Conservation (phyloP, 768 basidiomycete species). For the Panaeolus papilionaceus region DNA sequence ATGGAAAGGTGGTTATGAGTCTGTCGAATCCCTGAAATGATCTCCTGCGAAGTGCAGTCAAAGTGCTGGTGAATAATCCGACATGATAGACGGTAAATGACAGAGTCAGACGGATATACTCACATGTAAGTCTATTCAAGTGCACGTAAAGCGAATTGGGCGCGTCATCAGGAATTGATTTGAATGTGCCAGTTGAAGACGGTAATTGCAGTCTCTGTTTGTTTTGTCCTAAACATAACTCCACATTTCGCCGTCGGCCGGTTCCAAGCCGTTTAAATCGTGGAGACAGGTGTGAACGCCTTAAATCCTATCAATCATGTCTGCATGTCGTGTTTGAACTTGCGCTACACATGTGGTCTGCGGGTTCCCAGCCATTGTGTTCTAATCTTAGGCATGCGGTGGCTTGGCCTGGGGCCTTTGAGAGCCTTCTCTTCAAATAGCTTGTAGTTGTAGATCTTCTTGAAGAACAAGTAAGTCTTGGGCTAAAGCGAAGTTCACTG, state of each 20-base stretch:
- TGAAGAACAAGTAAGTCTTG: background rate
- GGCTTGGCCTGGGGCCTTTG: background rate
- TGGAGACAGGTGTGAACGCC: background rate
- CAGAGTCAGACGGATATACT: too few species aligned
- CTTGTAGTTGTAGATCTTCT: background rate
- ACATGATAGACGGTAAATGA: too few species aligned
- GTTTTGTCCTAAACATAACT: background rate
- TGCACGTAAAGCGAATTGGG: too few species aligned
- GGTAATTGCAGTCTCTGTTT: background rate
- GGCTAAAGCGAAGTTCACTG: background rate
- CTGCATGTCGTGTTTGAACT: background rate
- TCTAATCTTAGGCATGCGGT: background rate
- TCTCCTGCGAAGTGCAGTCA: background rate
- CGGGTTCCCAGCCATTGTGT: background rate
- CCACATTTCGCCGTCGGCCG: background rate
- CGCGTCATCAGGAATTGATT: background rate
- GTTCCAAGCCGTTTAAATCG: background rate
- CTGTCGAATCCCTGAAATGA: background rate
- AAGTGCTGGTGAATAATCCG: background rate
- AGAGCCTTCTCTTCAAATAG: too few species aligned
- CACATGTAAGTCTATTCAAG: too few species aligned
- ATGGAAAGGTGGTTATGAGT: background rate
- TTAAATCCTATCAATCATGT: background rate
- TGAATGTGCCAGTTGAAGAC: background rate
- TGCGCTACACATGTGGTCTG: background rate